phyloP scores from a whole-genome alignment of 2,329 filamentous ascomycete genomes.

The Biscogniauxia marginata region DNA sequence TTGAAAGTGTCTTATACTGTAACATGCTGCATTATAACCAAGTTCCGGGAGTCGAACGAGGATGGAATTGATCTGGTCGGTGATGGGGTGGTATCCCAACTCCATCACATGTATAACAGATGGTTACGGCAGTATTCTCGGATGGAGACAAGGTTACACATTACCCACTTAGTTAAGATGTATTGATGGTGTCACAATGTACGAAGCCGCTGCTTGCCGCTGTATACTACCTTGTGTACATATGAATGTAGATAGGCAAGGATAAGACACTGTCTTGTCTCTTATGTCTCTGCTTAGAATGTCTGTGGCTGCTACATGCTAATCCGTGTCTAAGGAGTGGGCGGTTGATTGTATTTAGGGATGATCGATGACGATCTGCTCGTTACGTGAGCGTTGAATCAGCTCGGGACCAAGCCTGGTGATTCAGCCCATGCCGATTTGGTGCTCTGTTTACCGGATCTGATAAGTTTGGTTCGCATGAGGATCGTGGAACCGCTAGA shows the following conservation, averaged over 20 bases:
- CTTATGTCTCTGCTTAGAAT: too few relatives aligned
- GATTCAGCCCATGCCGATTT: slow-evolving; percentile 11
- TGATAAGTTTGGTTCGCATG: slow-evolving; percentile 18
- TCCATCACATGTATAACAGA: background rate
- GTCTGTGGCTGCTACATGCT: too few relatives aligned
- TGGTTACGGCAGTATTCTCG: background rate
- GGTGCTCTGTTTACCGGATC: slow-evolving; percentile 20
- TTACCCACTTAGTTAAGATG: background rate
- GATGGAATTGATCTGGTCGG: background rate
- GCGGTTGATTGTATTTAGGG: too few relatives aligned
- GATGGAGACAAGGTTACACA: background rate
- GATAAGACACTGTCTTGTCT: too few relatives aligned
- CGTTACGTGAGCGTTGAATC: slow-evolving; percentile 19
- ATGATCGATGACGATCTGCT: slow-evolving; percentile 11
- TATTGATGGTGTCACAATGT: background rate
- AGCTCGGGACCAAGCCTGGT: slow-evolving; percentile 12
- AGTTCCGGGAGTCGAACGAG: background rate
- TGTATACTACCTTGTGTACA: too few relatives aligned
- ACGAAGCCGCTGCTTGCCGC: too few relatives aligned
- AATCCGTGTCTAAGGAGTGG: too few relatives aligned
- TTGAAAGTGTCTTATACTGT: background rate
- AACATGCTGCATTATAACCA: background rate
- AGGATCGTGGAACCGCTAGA: slow-evolving; percentile 1
- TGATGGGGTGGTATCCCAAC: background rate
- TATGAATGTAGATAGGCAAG: too few relatives aligned